These are phyloP conservation scores for Magnusiomyces fungicola DNA, from an alignment of 1,139 yeast species.

Conservation along the genomic window DNA sequence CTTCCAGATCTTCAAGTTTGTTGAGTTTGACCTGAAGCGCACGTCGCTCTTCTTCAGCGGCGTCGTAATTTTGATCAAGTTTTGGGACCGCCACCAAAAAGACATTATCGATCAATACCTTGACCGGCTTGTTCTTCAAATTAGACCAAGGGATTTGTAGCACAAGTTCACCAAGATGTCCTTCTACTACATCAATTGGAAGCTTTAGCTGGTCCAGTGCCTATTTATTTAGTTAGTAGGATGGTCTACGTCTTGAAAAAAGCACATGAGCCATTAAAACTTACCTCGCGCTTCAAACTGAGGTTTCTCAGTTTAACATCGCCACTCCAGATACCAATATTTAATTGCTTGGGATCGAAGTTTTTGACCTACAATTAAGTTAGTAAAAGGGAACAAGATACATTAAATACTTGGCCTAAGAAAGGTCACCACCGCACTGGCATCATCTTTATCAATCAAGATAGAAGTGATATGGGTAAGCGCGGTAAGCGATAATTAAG, in stretches of 20 bases:
- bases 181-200: constrained; percentile 86
- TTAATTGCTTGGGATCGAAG: constrained; percentile 88
- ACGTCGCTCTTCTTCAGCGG: constrained; percentile 59
- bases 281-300: constrained; percentile 59
- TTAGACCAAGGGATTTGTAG: constrained; percentile 97
- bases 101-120: constrained; percentile 81
- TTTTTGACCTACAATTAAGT: constrained; percentile 85
- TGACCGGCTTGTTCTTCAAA: constrained; percentile 86
- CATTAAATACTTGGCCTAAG: too few relatives aligned
- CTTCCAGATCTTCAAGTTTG: constrained; percentile 61
- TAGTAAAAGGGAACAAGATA: too few relatives aligned
- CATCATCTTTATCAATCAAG: too few relatives aligned
- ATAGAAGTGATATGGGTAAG: neutral
- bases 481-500: neutral
- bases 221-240: constrained; percentile 23
- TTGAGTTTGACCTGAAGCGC: constrained; percentile 61
- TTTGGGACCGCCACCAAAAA: constrained; percentile 76
- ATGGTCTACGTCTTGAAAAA: neutral
- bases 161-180: constrained; percentile 83
- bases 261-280: constrained; percentile 14
- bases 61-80: constrained; percentile 44
- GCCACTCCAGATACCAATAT: constrained; percentile 97
- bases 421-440: too few relatives aligned
- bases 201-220: constrained; percentile 79
- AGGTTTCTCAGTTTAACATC: constrained; percentile 82